Evolutionary conservation across 306 rosid species (phyloP).

Genomic region (Sphenostylis stenocarpa): DNA sequence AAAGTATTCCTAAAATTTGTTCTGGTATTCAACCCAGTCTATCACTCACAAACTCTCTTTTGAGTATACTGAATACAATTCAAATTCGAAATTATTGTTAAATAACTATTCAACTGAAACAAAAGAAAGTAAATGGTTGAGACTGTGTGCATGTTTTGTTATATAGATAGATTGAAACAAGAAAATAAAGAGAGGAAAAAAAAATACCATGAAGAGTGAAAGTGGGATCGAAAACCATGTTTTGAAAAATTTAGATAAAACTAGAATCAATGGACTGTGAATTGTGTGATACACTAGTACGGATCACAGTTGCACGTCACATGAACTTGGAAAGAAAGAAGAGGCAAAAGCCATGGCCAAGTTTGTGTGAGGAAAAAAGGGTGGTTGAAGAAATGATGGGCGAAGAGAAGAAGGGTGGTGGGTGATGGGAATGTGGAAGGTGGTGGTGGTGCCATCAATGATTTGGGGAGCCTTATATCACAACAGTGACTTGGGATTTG

Average conservation of each 20-base stretch:
- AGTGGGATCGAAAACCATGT: background rate
- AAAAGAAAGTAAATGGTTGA: no score
- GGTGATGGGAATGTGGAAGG: background rate
- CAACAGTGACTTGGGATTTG: background rate
- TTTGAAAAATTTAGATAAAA: background rate
- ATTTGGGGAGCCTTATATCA: background rate
- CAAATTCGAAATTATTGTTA: no score
- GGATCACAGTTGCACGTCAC: slow-evolving; percentile 41
- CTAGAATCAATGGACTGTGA: background rate
- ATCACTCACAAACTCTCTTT: no score
- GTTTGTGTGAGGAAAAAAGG: no score
- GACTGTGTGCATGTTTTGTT: no score
- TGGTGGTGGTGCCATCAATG: background rate
- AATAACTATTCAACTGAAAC: no score
- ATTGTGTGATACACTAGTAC: slow-evolving; percentile 36
- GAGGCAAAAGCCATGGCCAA: background rate
- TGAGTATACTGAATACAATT: no score
- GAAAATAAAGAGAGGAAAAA: background rate
- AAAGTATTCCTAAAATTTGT: background rate
- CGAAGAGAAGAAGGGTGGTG: background rate
- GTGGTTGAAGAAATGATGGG: background rate
- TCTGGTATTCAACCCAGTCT: background rate
- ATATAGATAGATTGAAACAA: no score
- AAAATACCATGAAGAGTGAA: background rate
- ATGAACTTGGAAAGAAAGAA: slow-evolving; percentile 1